These are phyloP conservation scores for Mollisiaceae sp. DNA, from an alignment of 2,329 filamentous ascomycete genomes.

Conservation along the genomic window DNA sequence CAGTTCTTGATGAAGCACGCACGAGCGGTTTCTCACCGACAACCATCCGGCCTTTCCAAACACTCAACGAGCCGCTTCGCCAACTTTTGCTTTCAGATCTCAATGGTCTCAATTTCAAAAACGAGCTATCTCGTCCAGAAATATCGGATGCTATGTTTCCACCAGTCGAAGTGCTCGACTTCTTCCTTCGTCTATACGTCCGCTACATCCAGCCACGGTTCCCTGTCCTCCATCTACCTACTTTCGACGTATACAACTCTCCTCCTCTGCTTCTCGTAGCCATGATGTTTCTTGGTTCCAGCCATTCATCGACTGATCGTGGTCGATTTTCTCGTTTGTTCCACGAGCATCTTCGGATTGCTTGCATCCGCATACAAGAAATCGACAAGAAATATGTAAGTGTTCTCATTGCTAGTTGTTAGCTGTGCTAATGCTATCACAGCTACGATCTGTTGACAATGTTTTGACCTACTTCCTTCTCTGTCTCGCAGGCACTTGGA, in stretches of 20 bases:
- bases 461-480: slow-evolving; percentile 40
- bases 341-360: slow-evolving; percentile 37
- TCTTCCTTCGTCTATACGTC: slow-evolving; percentile 39
- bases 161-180: slow-evolving; percentile 37
- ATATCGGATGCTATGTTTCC: slow-evolving; percentile 37
- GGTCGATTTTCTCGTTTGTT: slow-evolving; percentile 38
- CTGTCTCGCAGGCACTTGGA: slow-evolving; percentile 39
- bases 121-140: slow-evolving; percentile 31
- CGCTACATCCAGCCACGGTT: slow-evolving; percentile 38
- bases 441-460: slow-evolving; percentile 38
- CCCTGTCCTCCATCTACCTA: slow-evolving; percentile 38
- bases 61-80: slow-evolving; percentile 30
- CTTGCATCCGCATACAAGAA: slow-evolving; percentile 32
- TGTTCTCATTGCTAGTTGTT: neutral
- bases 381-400: slow-evolving; percentile 37
- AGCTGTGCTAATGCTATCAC: slow-evolving; percentile 16
- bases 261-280: slow-evolving; percentile 35
- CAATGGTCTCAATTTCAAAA: slow-evolving; percentile 29
- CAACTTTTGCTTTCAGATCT: slow-evolving; percentile 29
- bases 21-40: slow-evolving; percentile 22
- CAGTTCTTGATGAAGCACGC: slow-evolving; percentile 36
- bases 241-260: slow-evolving; percentile 37
- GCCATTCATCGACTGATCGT: slow-evolving; percentile 36
- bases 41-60: slow-evolving; percentile 33
- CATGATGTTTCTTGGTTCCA: slow-evolving; percentile 42